Base-by-base conservation (phyloP, 768 basidiomycete species). In the Leccinum subtestaceum region DNA sequence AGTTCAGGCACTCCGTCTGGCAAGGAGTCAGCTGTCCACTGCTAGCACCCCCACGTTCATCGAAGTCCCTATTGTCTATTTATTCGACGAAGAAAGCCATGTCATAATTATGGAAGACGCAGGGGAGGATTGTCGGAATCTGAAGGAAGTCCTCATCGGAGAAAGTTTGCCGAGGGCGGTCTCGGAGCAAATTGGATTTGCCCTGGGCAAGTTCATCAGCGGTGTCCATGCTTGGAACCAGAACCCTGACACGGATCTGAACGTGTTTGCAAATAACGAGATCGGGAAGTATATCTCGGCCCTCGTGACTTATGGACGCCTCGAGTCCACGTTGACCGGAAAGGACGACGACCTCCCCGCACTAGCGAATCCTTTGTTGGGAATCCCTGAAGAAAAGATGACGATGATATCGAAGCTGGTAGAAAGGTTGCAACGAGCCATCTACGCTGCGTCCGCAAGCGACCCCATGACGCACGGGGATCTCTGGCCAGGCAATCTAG, bases 401-500 rank as follows among this genome's bases (percentile, higher is more conserved):
- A 62, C 63, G 6, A 62, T 64, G 34, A 68, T 81, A 34, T 70
- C 66, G 8, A 70, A 63, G 50, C 32, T 81, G 27, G 75, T 71
- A 9, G 62, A 68, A 40, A 69, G 62, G 48, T 72, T 69, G 56
- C 60, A 65, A 10, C 48, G 64, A 23, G 70, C 61, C n/a, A 78
- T 82, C 34, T 48, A 59, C 25, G 67, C 67, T 25, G 67, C 69
- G 11, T 63, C 61, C 3, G 31, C 67, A 29, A 57, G 65, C 36
- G 75, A 76, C 50, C 65, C 72, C 11, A 50, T 73, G 58, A 74
- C 71, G 21, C 72, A 72, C 11, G 88, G 88, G 0, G 88, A 89
- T 68, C 85, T 89, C 63, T 89, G 88, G 87, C 81, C 88, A 2
- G 88, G 87, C 0, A 89, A 89, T 64, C 62, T 89, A 49, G 74